Conservation (phyloP, 2,329 filamentous ascomycete genomes). For the Pezicula carpinea region DNA sequence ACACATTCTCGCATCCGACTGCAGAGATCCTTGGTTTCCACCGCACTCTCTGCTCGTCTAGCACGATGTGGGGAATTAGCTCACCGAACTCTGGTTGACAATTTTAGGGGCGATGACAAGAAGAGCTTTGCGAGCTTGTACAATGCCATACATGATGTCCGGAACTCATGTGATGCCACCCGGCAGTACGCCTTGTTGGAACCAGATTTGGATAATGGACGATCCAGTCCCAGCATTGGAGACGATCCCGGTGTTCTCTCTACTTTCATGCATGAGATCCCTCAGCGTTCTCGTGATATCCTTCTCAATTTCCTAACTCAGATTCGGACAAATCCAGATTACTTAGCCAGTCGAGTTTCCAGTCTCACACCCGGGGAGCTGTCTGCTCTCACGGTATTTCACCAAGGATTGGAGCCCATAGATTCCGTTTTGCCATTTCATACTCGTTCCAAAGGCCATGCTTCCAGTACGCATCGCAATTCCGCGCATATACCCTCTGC, state of each 20-base stretch:
- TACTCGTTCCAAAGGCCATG: conserved; percentile 38
- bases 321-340: conserved; percentile 81
- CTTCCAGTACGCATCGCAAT: conserved; percentile 42
- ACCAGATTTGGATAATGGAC: conserved; percentile 60
- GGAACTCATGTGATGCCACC: conserved; percentile 70
- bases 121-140: conserved; percentile 70
- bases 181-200: conserved; percentile 67
- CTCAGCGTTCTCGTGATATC: conserved; percentile 67
- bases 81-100: conserved; percentile 71
- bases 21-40: conserved; percentile 69
- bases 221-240: conserved; percentile 26
- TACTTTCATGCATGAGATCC: conserved; percentile 69
- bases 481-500: conserved; percentile 50
- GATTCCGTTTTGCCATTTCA: conserved; percentile 78
- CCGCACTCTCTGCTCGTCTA: conserved; percentile 69
- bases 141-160: conserved; percentile 74
- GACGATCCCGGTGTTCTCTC: conserved; percentile 40
- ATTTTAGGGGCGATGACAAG: conserved; percentile 75
- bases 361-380: conserved; percentile 73
- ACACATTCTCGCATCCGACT: conserved; percentile 67
- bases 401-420: conserved; percentile 73
- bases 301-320: conserved; percentile 76
- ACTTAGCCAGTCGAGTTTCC: conserved; percentile 77
- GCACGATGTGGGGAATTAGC: conserved; percentile 70
- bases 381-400: conserved; percentile 69